Conservation (phyloP, 257 asterid species). For the Ilex aquifolium region DNA sequence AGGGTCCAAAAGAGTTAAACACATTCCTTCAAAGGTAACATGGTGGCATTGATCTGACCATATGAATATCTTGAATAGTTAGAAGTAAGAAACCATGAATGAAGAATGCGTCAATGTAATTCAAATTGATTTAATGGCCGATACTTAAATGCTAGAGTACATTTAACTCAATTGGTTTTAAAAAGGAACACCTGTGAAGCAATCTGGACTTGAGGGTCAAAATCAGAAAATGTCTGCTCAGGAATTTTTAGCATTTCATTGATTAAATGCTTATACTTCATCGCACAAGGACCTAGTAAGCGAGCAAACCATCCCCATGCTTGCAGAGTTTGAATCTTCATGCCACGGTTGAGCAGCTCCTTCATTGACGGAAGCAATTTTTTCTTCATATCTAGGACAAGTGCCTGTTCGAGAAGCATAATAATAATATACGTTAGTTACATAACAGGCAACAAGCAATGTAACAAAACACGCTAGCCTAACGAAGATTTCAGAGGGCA, state of each 20-base stretch:
- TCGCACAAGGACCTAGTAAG: constrained; percentile 57
- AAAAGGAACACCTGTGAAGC: constrained; percentile 59
- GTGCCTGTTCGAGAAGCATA: constrained; percentile 37
- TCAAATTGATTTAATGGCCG: not conserved
- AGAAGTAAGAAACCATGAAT: too few relatives aligned
- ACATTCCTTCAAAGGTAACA: not conserved
- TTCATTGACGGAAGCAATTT: constrained; percentile 46
- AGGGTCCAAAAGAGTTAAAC: too few relatives aligned
- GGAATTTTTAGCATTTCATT: constrained; percentile 77
- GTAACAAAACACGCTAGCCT: not conserved
- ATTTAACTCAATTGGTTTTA: too few relatives aligned
- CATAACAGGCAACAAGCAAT: not conserved
- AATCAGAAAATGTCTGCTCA: constrained; percentile 64
- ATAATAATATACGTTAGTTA: not conserved
- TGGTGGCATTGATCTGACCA: not conserved
- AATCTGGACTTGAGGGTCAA: constrained; percentile 67
- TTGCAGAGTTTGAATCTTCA: constrained; percentile 66
- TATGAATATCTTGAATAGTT: not conserved
- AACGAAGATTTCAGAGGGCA: too few relatives aligned
- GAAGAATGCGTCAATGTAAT: not conserved
- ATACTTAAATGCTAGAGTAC: not conserved
- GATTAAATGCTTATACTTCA: constrained; percentile 49
- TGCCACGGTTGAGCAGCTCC: constrained; percentile 52
- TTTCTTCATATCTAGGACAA: constrained; percentile 61
- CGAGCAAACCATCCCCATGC: constrained; percentile 83